Base-by-base conservation (phyloP, 1,139 yeast genomes). In the Nakaseomyces nivariensis region DNA sequence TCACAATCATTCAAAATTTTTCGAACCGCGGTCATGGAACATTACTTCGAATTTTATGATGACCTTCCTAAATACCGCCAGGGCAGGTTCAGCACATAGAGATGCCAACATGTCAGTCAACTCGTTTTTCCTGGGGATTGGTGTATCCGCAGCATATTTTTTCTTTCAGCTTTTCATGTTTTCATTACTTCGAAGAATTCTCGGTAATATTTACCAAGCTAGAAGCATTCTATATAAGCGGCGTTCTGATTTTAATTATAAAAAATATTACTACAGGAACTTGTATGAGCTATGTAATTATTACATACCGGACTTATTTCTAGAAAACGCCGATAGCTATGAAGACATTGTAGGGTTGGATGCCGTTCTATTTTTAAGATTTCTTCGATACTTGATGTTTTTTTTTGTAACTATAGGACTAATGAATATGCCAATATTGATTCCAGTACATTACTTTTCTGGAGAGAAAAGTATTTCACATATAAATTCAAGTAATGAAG, bases 361-460 rank as follows among this genome's bases (percentile, higher is more conserved):
- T 62, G 76, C 85, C 0, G 82, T 80, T 58, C 77, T 80, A 56
- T 79, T 82, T 55, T 57, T 82, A 3, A 63, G 89, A 49, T 82
- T 72, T 56, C 62, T 82, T 41, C 69, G 71, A 48, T 67, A 79
- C 2, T 56, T 82, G 25, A 60, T 76, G 36, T 56, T 75, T 2
- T 72, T 79, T 51, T 82, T 82, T 56, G 51, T 69, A 1, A 69
- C 74, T 0, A 64, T 81, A 26, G 80, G 85, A 0, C 48, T 73
- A 1, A 50, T 80, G 27, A 79, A 78, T 52, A 67, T 81, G 50
- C 70, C 81, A 0, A 67, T 82, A 0, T 65, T 84, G 32, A 58
- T 81, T 1, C 86, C 88, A 0, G 68, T 82, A 3, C 82, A 83
- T 61, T 71, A 64, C 54, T 51, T 59, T 29, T 69, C 76, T 0